phyloP scores from a whole-genome alignment of 148 eudicot species.

The Arbutus unedo region DNA sequence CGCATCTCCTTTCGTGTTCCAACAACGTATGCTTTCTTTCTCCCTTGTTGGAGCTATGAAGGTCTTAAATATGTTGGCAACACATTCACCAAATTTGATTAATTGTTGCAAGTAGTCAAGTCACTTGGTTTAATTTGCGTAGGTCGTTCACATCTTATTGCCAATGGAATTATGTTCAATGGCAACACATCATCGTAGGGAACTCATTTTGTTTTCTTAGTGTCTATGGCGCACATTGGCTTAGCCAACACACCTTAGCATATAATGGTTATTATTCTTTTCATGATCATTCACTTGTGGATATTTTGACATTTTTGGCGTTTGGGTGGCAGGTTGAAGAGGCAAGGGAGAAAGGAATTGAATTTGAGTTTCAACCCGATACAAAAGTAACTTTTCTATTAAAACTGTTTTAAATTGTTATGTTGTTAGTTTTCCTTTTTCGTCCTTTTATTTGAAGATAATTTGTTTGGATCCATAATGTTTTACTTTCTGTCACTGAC shows the following conservation, averaged over 20 bases:
- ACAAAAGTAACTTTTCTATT: slow-evolving; percentile 51
- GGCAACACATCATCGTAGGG: neutral
- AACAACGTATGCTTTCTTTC: neutral
- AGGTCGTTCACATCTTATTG: no score
- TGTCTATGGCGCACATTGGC: neutral
- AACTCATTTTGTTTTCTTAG: neutral
- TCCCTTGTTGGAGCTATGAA: neutral
- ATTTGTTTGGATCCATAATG: neutral
- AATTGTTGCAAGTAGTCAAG: neutral
- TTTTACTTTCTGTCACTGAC: neutral
- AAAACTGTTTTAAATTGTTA: neutral
- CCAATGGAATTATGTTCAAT: neutral
- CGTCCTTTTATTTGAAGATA: no score
- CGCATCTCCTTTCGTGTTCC: neutral
- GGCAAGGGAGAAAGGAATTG: slow-evolving; percentile 75
- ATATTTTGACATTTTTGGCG: neutral
- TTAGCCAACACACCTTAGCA: neutral
- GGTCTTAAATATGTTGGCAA: neutral
- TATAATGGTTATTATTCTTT: neutral
- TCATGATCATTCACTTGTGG: neutral
- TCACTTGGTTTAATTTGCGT: neutral
- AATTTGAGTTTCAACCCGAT: slow-evolving; percentile 75
- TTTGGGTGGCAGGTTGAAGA: slow-evolving; percentile 61
- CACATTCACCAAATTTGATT: neutral
- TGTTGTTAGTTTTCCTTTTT: no score